phyloP scores from a whole-genome alignment of 768 basidiomycete species.

The Kwoniella pini region DNA sequence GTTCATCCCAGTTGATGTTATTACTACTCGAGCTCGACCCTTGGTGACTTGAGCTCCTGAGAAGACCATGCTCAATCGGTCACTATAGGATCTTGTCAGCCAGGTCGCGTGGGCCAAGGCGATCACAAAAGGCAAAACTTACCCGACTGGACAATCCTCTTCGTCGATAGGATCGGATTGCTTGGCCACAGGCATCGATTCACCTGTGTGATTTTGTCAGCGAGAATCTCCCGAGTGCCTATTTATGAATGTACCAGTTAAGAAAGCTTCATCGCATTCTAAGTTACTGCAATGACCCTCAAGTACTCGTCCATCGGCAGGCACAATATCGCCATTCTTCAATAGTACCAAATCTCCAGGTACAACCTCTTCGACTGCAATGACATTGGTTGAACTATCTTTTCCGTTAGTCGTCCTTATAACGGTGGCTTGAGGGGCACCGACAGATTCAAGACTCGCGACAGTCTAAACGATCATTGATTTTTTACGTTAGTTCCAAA shows the following conservation, averaged over 20 bases:
- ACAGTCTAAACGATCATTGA: slow-evolving; percentile 44
- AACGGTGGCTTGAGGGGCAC: slow-evolving; percentile 55
- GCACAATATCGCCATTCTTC: slow-evolving; percentile 57
- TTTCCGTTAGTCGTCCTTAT: slow-evolving; percentile 37
- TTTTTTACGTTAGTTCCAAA: background rate
- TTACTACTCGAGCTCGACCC: slow-evolving; percentile 60
- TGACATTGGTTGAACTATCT: slow-evolving; percentile 26
- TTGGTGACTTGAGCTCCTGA: slow-evolving; percentile 58
- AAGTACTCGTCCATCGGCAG: slow-evolving; percentile 58
- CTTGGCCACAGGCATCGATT: slow-evolving; percentile 58
- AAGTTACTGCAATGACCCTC: slow-evolving; percentile 57
- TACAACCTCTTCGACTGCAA: slow-evolving; percentile 51
- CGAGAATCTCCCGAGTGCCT: slow-evolving; percentile 28
- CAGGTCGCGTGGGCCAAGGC: no score
- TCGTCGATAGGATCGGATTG: slow-evolving; percentile 55
- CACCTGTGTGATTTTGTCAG: slow-evolving; percentile 1
- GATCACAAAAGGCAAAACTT: slow-evolving; percentile 7
- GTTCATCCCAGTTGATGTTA: slow-evolving; percentile 61
- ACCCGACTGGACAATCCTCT: slow-evolving; percentile 49
- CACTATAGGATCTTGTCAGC: slow-evolving; percentile 16
- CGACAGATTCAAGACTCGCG: slow-evolving; percentile 55
- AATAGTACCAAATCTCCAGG: slow-evolving; percentile 59
- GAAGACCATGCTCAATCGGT: slow-evolving; percentile 54
- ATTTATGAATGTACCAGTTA: slow-evolving; percentile 57
- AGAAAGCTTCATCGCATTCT: slow-evolving; percentile 61